phyloP scores from a whole-genome alignment of 768 basidiomycete species.

The Podaxis mareebaensis region DNA sequence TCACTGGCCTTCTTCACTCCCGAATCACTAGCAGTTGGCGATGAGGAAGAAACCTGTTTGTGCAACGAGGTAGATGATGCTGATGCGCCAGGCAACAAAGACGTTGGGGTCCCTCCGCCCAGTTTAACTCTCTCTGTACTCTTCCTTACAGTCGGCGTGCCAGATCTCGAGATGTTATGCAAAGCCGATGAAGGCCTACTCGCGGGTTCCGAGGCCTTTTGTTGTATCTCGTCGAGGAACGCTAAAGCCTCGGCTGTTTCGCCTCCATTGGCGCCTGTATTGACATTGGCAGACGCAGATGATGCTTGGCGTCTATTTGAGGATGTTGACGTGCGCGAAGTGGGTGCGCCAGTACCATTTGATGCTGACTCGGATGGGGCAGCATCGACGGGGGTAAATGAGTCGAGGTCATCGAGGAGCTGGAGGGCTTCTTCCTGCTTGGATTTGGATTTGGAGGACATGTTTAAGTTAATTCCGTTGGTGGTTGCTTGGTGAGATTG shows the following conservation, averaged over 20 bases:
- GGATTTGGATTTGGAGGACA: conserved; percentile 60
- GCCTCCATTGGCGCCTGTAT: conserved; percentile 44
- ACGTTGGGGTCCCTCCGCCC: conserved; percentile 44
- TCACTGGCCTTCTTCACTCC: conserved; percentile 26
- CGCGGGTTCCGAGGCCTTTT: conserved; percentile 82
- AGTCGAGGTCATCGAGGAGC: conserved; percentile 94
- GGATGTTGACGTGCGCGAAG: conserved; percentile 17
- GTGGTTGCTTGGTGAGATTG: not conserved
- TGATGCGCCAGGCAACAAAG: conserved; percentile 40
- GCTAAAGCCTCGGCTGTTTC: conserved; percentile 83
- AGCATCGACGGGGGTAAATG: conserved; percentile 45
- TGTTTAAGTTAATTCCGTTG: conserved; percentile 15
- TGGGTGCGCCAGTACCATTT: conserved; percentile 22
- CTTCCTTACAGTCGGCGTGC: conserved; percentile 73
- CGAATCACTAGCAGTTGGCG: conserved; percentile 13
- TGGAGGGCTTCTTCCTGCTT: conserved; percentile 88
- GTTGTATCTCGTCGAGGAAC: conserved; percentile 93
- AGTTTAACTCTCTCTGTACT: conserved; percentile 76
- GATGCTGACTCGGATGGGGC: conserved; percentile 16
- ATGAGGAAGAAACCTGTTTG: conserved; percentile 20
- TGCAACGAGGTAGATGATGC: conserved; percentile 42
- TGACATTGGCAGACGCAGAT: conserved; percentile 5
- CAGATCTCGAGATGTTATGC: conserved; percentile 57
- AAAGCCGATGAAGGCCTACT: conserved; percentile 46
- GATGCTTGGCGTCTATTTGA: conserved; percentile 16